Percentiles rank a stretch among this genome's conserved stretches.
Conservation (phyloP, 305 asterid genomes). For the Fraxinus velutina region DNA sequence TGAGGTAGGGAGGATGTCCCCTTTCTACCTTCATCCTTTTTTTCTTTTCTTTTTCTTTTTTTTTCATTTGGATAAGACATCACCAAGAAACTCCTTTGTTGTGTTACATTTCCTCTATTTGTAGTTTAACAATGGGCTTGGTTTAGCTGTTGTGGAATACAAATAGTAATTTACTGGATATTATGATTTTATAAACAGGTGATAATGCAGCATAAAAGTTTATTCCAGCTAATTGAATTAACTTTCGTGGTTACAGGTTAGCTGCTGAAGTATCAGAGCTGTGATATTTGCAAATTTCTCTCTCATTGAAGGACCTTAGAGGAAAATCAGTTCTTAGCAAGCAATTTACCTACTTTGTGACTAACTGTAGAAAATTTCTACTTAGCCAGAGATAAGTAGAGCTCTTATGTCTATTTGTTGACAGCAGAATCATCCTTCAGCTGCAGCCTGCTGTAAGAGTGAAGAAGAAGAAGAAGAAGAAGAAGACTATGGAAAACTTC, state of each 20-base stretch:
- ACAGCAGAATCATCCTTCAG: not conserved
- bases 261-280: constrained; percentile 28
- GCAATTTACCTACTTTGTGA: not conserved
- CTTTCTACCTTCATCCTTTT: not conserved
- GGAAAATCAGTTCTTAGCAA: not conserved
- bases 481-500: not conserved
- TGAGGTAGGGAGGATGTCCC: not conserved
- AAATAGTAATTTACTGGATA: not conserved
- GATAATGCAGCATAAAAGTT: constrained; percentile 12
- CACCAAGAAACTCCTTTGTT: not conserved
- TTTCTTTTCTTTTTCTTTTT: not conserved
- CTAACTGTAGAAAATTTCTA: not conserved
- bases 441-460: not conserved
- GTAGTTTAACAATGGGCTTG: not conserved
- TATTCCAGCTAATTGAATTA: not conserved
- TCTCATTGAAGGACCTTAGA: not conserved
- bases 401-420: not conserved
- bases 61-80: not conserved
- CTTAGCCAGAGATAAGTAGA: constrained; percentile 11
- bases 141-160: not conserved
- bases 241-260: constrained; percentile 32
- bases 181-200: not conserved
- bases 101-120: not conserved
- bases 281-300: constrained; percentile 18
- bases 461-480: not conserved